These are phyloP conservation scores for Leishmania guyanensis DNA, from an alignment of 208 protist genomes.

Conservation along the genomic window DNA sequence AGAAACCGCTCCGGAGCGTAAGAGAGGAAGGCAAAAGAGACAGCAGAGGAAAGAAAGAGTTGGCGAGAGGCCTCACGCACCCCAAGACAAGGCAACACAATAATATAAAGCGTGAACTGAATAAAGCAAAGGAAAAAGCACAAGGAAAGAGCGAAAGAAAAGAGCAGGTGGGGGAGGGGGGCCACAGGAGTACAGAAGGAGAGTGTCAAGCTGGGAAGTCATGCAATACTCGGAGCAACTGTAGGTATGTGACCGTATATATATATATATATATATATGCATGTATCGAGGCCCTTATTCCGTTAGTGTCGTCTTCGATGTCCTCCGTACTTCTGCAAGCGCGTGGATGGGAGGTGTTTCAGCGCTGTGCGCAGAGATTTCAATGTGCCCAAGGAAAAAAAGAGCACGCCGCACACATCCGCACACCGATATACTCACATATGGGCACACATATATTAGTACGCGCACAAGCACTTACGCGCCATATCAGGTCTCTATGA, in stretches of 20 bases:
- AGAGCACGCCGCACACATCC: background rate
- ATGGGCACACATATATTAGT: background rate
- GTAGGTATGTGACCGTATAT: background rate
- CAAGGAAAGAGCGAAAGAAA: background rate
- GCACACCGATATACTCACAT: background rate
- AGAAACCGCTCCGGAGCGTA: background rate
- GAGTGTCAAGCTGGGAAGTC: background rate
- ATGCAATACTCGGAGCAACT: background rate
- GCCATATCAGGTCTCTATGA: slow-evolving; percentile 62
- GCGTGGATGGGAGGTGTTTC: background rate
- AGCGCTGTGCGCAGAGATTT: background rate
- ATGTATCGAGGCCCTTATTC: background rate
- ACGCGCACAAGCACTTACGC: background rate
- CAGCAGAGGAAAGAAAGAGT: background rate
- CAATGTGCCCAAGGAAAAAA: background rate
- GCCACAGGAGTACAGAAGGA: background rate
- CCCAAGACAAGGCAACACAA: background rate
- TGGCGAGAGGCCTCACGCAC: background rate
- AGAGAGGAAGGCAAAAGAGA: background rate
- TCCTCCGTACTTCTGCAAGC: background rate
- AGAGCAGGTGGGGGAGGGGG: background rate
- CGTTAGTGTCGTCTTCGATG: background rate
- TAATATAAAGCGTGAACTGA: background rate
- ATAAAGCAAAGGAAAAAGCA: background rate
- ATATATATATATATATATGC: background rate